These are phyloP conservation scores for Debaryomyces singareniensis DNA, from an alignment of 1,139 yeast species.

Conservation along the genomic window DNA sequence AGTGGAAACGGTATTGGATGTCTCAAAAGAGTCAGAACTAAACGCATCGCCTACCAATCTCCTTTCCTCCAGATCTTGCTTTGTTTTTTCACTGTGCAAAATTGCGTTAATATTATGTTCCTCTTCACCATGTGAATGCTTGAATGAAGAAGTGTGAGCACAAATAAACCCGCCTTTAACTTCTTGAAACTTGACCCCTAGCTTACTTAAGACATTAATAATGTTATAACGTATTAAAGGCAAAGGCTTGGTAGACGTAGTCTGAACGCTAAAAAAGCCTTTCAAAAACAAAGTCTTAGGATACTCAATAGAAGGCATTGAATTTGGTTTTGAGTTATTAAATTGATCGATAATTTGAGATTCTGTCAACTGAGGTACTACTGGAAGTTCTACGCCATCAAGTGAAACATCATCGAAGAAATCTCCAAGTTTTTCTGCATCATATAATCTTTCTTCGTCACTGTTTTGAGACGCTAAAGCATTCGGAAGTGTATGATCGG, in stretches of 20 bases:
- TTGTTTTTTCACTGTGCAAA: constrained; percentile 18
- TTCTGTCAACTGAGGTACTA: constrained; percentile 46
- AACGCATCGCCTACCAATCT: constrained; percentile 40
- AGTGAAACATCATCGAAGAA: constrained; percentile 65
- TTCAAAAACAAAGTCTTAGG: constrained; percentile 88
- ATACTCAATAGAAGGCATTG: constrained; percentile 92
- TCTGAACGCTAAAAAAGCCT: constrained; percentile 92
- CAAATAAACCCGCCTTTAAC: constrained; percentile 94
- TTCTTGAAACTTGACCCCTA: constrained; percentile 81
- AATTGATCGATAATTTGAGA: constrained; percentile 62
- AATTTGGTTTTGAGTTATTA: constrained; percentile 62
- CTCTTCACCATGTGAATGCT: constrained; percentile 6
- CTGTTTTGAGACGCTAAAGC: constrained; percentile 36
- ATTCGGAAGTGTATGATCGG: constrained; percentile 50
- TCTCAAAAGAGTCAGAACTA: constrained; percentile 11
- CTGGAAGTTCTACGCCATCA: constrained; percentile 32
- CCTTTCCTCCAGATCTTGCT: constrained; percentile 28
- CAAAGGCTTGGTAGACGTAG: constrained; percentile 88
- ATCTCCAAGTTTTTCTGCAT: constrained; percentile 28
- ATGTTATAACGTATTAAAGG: constrained; percentile 85
- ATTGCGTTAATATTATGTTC: constrained; percentile 9
- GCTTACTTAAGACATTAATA: constrained; percentile 65
- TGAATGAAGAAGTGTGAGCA: constrained; percentile 54
- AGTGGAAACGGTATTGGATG: constrained; percentile 5
- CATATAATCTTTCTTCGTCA: constrained; percentile 26